These are phyloP conservation scores for Pseudonitzschia multiseries DNA, from an alignment of 108 stramenopile species.

Conservation along the genomic window DNA sequence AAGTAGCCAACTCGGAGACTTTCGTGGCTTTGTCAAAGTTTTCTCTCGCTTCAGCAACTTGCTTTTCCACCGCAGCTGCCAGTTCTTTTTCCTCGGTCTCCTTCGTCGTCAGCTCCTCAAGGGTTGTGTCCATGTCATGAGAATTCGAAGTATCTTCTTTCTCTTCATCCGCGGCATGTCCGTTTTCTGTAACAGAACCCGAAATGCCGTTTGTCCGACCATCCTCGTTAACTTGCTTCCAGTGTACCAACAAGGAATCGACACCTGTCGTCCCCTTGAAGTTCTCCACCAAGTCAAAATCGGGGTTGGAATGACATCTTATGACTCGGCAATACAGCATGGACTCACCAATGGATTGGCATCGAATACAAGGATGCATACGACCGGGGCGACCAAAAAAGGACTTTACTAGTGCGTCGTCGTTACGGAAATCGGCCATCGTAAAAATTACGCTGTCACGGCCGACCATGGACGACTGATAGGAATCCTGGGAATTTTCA, in stretches of 20 bases:
- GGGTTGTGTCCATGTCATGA: background rate
- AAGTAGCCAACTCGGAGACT: constrained; percentile 11
- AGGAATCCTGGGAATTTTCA: background rate
- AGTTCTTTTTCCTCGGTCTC: constrained; percentile 1
- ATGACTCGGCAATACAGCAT: constrained; percentile 42
- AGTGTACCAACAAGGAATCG: constrained; percentile 38
- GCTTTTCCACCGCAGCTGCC: background rate
- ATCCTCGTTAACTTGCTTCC: constrained; percentile 3
- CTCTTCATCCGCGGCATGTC: background rate
- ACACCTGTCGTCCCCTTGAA: constrained; percentile 34
- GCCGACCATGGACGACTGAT: background rate
- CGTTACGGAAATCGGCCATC: constrained; percentile 5
- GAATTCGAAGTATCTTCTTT: background rate
- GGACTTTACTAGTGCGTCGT: constrained; percentile 20
- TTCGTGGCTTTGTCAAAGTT: constrained; percentile 15
- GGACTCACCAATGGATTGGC: constrained; percentile 26
- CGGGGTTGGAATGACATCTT: constrained; percentile 46
- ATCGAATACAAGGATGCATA: constrained; percentile 42
- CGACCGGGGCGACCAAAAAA: constrained; percentile 35
- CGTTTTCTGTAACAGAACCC: background rate
- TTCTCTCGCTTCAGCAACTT: constrained; percentile 21
- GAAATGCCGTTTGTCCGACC: background rate
- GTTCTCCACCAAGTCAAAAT: constrained; percentile 39
- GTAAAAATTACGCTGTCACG: constrained; percentile 7
- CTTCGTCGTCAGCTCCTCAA: background rate